Evolutionary conservation across 495 filamentous ascomycete genomes (phyloP).

Genomic region (Talaromyces proteolyticus): DNA sequence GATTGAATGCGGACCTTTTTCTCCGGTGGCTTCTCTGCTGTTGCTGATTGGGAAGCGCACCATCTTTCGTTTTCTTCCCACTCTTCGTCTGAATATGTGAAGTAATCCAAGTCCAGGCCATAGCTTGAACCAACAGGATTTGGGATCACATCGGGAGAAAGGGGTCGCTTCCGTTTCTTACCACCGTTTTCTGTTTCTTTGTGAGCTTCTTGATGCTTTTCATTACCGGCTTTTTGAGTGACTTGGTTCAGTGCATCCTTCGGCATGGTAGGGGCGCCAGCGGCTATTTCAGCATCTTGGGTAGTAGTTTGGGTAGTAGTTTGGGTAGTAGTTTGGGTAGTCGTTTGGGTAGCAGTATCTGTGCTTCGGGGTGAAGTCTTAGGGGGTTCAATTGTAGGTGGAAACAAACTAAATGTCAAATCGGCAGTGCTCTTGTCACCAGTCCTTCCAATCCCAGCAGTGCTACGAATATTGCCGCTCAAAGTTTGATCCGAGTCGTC

Average conservation of each 20-base stretch:
- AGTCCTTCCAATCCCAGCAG: too few relatives aligned
- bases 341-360: not conserved
- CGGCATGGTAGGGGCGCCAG: not conserved
- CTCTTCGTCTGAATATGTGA: constrained; percentile 27
- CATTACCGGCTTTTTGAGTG: not conserved
- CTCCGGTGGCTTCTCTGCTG: not conserved
- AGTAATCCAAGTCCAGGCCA: constrained; percentile 38
- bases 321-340: not conserved
- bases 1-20: constrained; percentile 6
- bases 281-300: not conserved
- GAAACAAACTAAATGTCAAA: constrained; percentile 2
- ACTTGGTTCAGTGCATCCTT: not conserved
- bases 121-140: constrained; percentile 38
- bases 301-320: not conserved
- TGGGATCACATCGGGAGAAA: constrained; percentile 39
- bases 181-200: not conserved
- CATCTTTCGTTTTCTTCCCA: constrained; percentile 21
- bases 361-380: not conserved
- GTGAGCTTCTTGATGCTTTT: not conserved
- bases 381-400: not conserved
- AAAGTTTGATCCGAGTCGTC: too few relatives aligned
- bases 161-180: constrained; percentile 24
- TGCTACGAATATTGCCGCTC: too few relatives aligned
- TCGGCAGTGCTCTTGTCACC: too few relatives aligned
- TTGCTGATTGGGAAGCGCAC: not conserved